Evolutionary conservation across 176 grass and related monocot genomes (phyloP).

Genomic region (Elymus sibiricus): DNA sequence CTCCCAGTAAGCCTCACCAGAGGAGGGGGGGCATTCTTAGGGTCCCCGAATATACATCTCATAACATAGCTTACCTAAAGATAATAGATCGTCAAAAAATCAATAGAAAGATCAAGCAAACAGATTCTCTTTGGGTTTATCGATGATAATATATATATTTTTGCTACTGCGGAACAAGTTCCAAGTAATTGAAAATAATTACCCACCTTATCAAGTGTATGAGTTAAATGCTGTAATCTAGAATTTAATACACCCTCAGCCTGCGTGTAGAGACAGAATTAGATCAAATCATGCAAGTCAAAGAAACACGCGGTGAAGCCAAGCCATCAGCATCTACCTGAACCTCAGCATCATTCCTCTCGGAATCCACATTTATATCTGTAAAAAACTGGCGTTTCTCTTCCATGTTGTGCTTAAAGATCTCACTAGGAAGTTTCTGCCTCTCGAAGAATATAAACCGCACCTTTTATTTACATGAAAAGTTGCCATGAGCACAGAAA

Average conservation of each 20-base stretch:
- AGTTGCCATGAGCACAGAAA: constrained; percentile 8
- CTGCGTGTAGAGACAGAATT: constrained; percentile 38
- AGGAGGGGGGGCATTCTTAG: constrained; percentile 89
- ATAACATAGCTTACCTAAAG: constrained; percentile 86
- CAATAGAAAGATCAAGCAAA: constrained; percentile 14
- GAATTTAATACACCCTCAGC: constrained; percentile 94
- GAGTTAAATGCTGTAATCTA: constrained; percentile 88
- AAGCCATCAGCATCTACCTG: constrained; percentile 55
- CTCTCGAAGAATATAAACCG: constrained; percentile 96
- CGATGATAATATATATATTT: background rate
- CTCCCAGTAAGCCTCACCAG: constrained; percentile 69
- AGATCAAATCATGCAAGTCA: constrained; percentile 9
- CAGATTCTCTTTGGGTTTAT: background rate
- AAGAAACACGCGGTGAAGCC: background rate
- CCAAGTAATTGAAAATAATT: constrained; percentile 15
- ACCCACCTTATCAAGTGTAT: constrained; percentile 94
- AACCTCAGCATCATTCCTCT: constrained; percentile 89
- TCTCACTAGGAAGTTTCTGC: constrained; percentile 84
- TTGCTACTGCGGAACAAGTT: constrained; percentile 15
- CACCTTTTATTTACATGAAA: constrained; percentile 63
- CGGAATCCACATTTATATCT: constrained; percentile 81
- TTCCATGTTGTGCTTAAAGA: constrained; percentile 81
- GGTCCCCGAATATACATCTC: constrained; percentile 71
- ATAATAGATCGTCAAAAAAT: constrained; percentile 13
- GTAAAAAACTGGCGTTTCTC: constrained; percentile 91